A percentile compares a stretch with the other conserved stretches of the same genome.
Evolutionary conservation across 1,284 basidiomycete genomes (phyloP).

Genomic region (Xerocomus amazonicus): DNA sequence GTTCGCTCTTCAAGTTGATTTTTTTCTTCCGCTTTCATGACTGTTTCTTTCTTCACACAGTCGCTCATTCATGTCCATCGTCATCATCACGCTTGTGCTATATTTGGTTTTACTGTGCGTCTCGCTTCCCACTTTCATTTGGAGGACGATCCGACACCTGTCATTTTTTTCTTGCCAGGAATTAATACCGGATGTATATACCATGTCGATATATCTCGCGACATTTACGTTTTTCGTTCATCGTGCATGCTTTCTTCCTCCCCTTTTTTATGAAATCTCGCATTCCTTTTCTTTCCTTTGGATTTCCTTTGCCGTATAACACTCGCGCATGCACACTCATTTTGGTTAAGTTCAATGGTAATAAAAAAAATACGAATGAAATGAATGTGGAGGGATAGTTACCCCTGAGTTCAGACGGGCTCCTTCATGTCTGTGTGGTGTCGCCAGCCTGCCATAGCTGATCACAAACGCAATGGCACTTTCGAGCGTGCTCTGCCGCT

Average conservation of each 20-base stretch:
- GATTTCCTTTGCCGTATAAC: constrained; percentile 3
- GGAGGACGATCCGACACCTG: constrained; percentile 1
- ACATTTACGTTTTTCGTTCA: constrained; percentile 1
- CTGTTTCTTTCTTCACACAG: not conserved
- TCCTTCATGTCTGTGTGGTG: no score
- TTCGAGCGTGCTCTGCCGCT: no score
- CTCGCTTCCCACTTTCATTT: constrained; percentile 5
- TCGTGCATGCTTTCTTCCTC: not conserved
- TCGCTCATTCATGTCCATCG: not conserved
- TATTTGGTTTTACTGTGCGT: not conserved
- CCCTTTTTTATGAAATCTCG: not conserved
- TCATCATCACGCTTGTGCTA: not conserved
- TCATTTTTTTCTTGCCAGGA: constrained; percentile 10
- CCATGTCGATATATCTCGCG: not conserved
- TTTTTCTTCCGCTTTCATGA: not conserved
- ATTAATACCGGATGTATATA: constrained; percentile 17
- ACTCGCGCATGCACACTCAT: constrained; percentile 1
- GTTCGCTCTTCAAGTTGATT: constrained; percentile 9
- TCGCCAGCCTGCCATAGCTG: no score
- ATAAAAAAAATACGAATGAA: constrained; percentile 4
- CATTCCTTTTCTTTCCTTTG: not conserved
- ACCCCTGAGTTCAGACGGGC: no score
- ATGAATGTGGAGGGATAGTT: not conserved
- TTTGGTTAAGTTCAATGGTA: constrained; percentile 9
- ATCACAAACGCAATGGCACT: no score